Evolutionary conservation across 306 rosid genomes (phyloP), one percentile per base, ranked within the genome.

Genomic region (Castanopsis chinensis): DNA sequence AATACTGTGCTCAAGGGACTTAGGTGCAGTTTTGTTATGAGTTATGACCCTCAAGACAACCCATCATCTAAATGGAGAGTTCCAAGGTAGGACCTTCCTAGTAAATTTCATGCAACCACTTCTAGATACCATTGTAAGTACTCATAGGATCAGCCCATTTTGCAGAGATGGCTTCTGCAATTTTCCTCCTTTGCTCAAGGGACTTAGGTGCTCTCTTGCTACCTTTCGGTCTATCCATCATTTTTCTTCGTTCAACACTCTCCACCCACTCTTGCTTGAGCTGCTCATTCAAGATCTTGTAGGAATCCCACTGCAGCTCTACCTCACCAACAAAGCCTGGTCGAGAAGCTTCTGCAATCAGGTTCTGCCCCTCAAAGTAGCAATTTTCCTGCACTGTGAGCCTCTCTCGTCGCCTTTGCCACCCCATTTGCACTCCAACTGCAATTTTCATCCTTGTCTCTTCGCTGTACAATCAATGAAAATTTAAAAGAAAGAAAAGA

Each of bases 101-200:
- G 43, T 32, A 52, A 72, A 19, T 73, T 41, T 49, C 71, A 80
- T 61, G 55, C 76, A 27, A 68, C 60, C 76, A n/a, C 76, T 43
- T 51, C 72, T 82, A 68, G 52, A 78, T 32, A 59, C 61, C 61
- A 59, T 73, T 55, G 73, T 49, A 71, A 59, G 56, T 68, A 90
- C 98, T 83, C 85, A 93, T 98, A 72, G 96, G 91, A 83, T 93
- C 91, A 23, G 91, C 88, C 99, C 99, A 95, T 89, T 95, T 95
- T 78, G 96, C 89, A 81, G 91, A 58, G 83, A 95, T 93, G 79
- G 98, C 93, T 88, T 85, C 89, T 17, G 99, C 88, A 59, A 95
- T 95, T 82, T 89, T 93, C 86, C 87, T 89, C 79, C 92, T 93
- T 86, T 95, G 99, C 76, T 91, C 98, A 41, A 67, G 86, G 80